Conservation (phyloP, 2,329 filamentous ascomycete species). For the Ceratocystis papillata region DNA sequence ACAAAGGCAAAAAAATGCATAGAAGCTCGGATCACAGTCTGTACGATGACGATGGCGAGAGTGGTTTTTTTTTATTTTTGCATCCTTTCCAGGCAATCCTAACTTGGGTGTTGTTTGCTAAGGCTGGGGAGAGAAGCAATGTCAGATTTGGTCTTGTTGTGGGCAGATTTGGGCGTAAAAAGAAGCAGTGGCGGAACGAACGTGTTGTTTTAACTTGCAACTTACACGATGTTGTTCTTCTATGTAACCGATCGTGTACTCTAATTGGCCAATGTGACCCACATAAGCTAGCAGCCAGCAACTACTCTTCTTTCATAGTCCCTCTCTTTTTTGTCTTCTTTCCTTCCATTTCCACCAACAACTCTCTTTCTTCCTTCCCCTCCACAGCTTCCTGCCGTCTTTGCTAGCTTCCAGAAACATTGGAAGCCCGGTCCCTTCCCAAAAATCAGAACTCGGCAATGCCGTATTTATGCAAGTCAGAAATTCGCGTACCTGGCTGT, state of each 20-base stretch:
- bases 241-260: neutral
- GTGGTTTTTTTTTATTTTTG: neutral
- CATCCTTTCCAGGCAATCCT: too few species aligned
- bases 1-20: slow-evolving; percentile 6
- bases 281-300: neutral
- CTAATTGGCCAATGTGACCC: neutral
- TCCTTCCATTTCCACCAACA: neutral
- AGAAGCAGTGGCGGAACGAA: neutral
- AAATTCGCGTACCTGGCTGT: neutral
- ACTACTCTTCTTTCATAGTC: neutral
- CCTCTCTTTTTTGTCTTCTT: neutral
- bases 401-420: neutral
- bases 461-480: slow-evolving; percentile 9
- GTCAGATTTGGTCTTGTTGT: too few species aligned
- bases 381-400: neutral
- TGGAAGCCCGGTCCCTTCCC: neutral
- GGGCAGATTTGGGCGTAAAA: neutral
- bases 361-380: neutral
- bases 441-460: neutral
- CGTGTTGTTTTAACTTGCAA: neutral
- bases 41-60: slow-evolving; percentile 10
- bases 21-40: slow-evolving; percentile 9
- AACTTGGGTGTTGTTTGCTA: too few species aligned
- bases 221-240: neutral
- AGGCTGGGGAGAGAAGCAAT: too few species aligned